Evolutionary conservation across 768 basidiomycete species (phyloP).

Genomic region (Agrocybe chaxingu): DNA sequence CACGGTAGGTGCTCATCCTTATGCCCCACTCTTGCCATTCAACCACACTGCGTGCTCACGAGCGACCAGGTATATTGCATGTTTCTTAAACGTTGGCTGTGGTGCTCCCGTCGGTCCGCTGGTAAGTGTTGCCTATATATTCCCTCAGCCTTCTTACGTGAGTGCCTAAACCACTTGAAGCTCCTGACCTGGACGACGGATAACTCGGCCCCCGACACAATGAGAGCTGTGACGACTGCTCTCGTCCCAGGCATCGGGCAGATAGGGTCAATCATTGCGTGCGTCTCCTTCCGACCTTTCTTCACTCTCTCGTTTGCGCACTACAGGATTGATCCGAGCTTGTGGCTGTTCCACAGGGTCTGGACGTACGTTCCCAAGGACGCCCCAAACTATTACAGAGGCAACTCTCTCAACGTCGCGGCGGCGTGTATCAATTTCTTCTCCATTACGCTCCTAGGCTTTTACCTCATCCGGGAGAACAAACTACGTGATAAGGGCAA

Average conservation of each 20-base stretch:
- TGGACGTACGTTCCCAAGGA: conserved; percentile 47
- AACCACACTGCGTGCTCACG: background rate
- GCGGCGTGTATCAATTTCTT: conserved; percentile 30
- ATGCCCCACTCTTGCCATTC: background rate
- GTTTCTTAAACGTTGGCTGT: conserved; percentile 40
- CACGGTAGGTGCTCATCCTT: conserved; percentile 19
- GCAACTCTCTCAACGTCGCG: conserved; percentile 43
- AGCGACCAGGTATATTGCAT: conserved; percentile 38
- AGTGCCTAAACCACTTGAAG: conserved; percentile 13
- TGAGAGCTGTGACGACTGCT: conserved; percentile 42
- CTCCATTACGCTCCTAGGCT: conserved; percentile 24
- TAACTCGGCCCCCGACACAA: conserved; percentile 48
- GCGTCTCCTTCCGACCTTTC: conserved; percentile 9
- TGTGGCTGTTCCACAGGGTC: conserved; percentile 25
- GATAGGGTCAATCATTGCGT: conserved; percentile 44
- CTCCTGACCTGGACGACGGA: conserved; percentile 45
- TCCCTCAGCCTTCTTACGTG: background rate
- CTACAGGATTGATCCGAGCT: background rate
- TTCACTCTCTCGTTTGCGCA: background rate
- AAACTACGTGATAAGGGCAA: conserved; percentile 38
- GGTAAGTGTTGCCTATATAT: conserved; percentile 10
- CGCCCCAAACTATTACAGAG: conserved; percentile 44
- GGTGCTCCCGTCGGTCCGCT: conserved; percentile 36
- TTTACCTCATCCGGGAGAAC: conserved; percentile 42
- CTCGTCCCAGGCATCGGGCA: conserved; percentile 44